Evolutionary conservation across 192 early-diverging fungal genomes (phyloP).

Genomic region (Coemansia furcata): DNA sequence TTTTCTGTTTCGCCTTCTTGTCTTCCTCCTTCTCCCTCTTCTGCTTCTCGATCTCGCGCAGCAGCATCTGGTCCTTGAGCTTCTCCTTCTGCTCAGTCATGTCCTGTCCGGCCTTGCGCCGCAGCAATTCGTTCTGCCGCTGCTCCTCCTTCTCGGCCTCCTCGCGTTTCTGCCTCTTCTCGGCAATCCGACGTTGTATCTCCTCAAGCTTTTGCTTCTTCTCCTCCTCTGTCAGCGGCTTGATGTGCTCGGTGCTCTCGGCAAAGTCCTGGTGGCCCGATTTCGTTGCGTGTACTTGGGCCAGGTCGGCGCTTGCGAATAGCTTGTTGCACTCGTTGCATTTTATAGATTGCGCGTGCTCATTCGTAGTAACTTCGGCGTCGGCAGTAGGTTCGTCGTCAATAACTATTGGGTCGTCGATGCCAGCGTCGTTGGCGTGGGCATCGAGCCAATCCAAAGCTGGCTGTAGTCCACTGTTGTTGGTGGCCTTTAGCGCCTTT

Average conservation of each 20-base stretch:
- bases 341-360: conserved; percentile 39
- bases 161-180: conserved; percentile 57
- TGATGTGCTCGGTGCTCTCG: conserved; percentile 63
- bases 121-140: conserved; percentile 57
- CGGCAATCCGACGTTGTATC: conserved; percentile 56
- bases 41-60: conserved; percentile 58
- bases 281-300: conserved; percentile 66
- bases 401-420: conserved; percentile 8
- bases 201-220: conserved; percentile 65
- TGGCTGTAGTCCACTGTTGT: conserved; percentile 36
- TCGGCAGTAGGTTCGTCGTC: not conserved
- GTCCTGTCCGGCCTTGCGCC: conserved; percentile 63
- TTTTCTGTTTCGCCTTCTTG: conserved; percentile 55
- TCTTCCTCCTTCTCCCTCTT: conserved; percentile 68
- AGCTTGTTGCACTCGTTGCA: conserved; percentile 72
- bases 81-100: conserved; percentile 57
- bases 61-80: conserved; percentile 57
- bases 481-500: conserved; percentile 44
- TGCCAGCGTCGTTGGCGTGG: conserved; percentile 25
- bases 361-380: not conserved
- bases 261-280: conserved; percentile 65
- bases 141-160: conserved; percentile 58
- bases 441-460: conserved; percentile 52
- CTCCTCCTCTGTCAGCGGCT: conserved; percentile 73
- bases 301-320: conserved; percentile 56